phyloP scores from a whole-genome alignment of 2,329 filamentous ascomycete genomes.

The Leptodontidium sp. region DNA sequence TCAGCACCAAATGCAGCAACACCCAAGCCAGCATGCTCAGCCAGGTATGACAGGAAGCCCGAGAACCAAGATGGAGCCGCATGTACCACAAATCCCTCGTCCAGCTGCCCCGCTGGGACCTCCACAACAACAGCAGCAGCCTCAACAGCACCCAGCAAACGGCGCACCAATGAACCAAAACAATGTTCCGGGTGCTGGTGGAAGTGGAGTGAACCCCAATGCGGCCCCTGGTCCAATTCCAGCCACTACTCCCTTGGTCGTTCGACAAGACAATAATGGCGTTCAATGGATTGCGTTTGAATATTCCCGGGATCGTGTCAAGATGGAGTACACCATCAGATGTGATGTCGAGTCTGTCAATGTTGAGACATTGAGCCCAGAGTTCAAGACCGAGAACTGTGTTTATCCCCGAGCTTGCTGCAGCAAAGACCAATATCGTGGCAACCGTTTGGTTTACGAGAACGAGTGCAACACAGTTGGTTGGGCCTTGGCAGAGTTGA shows the following conservation, averaged over 20 bases:
- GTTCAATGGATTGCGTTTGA: constrained; percentile 99
- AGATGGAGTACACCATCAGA: constrained; percentile 99
- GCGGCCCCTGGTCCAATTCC: constrained; percentile 96
- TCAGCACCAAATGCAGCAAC: constrained; percentile 69
- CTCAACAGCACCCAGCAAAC: constrained; percentile 45
- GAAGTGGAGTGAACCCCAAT: constrained; percentile 78
- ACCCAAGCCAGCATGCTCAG: constrained; percentile 59
- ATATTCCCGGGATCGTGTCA: constrained; percentile 94
- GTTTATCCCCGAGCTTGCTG: constrained; percentile 97
- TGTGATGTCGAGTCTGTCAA: constrained; percentile 98
- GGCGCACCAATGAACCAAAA: constrained; percentile 54
- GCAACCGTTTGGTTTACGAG: constrained; percentile 95
- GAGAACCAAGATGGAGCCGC: constrained; percentile 68
- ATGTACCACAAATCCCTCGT: constrained; percentile 69
- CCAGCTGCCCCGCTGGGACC: constrained; percentile 59
- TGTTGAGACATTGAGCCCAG: constrained; percentile 81
- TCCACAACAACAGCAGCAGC: constrained; percentile 42
- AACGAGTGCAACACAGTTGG: constrained; percentile 99
- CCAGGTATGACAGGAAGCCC: constrained; percentile 69
- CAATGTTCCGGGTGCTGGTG: constrained; percentile 51
- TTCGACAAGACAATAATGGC: constrained; percentile 93
- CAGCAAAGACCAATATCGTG: constrained; percentile 93
- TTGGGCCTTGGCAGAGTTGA: constrained; percentile 96
- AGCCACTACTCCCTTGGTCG: constrained; percentile 92
- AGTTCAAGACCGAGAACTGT: constrained; percentile 98